phyloP scores from a whole-genome alignment of 805 yeast genomes.

The Zygosaccharomyces siamensis region DNA sequence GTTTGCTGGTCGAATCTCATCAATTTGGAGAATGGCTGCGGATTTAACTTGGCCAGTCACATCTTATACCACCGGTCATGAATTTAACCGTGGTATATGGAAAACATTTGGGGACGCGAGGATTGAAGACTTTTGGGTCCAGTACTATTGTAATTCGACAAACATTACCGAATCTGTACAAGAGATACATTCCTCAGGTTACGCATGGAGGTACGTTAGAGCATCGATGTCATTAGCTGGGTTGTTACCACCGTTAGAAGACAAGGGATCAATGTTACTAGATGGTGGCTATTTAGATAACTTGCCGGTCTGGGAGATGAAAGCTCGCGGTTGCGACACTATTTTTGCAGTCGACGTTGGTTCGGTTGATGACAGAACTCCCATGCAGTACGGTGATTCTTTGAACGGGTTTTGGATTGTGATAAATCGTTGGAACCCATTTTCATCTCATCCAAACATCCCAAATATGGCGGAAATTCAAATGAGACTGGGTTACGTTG shows the following conservation, averaged over 20 bases:
- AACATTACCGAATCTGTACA: constrained; percentile 90
- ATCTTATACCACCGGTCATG: constrained; percentile 95
- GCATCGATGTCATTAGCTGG: constrained; percentile 98
- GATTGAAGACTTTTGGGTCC: constrained; percentile 95
- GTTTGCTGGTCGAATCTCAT: constrained; percentile 75
- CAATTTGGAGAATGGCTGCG: constrained; percentile 76
- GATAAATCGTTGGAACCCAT: constrained; percentile 82
- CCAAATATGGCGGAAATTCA: constrained; percentile 96
- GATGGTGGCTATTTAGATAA: constrained; percentile 98
- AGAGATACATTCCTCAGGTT: constrained; percentile 90
- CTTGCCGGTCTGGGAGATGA: constrained; percentile 89
- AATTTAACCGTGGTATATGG: constrained; percentile 96
- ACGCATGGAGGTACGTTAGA: constrained; percentile 91
- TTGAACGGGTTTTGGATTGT: constrained; percentile 90
- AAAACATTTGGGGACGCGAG: constrained; percentile 87
- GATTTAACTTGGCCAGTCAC: constrained; percentile 93
- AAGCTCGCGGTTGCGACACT: constrained; percentile 75
- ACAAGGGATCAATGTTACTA: constrained; percentile 83
- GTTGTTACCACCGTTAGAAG: constrained; percentile 75
- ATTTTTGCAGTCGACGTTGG: constrained; percentile 96
- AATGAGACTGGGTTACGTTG: constrained; percentile 86
- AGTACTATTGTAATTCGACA: constrained; percentile 84
- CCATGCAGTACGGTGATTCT: constrained; percentile 88
- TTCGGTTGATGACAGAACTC: constrained; percentile 84
- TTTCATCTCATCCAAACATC: constrained; percentile 77